Evolutionary conservation across 306 rosid species (phyloP).

Genomic region (Castanospermum australe): DNA sequence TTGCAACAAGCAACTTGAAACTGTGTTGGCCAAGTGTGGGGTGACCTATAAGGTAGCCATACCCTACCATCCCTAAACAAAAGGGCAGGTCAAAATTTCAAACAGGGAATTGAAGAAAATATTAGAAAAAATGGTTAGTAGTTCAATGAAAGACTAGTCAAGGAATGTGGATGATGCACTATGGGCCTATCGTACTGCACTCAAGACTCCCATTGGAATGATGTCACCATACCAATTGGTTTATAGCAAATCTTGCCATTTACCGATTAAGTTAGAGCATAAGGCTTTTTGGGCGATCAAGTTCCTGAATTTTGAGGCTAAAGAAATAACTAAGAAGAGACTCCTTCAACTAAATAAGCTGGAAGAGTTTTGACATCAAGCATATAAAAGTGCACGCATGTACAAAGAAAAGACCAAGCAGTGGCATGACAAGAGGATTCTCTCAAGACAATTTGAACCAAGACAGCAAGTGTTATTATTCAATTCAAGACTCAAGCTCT

Average conservation of each 20-base stretch:
- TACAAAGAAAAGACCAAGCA: not conserved
- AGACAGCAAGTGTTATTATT: not conserved
- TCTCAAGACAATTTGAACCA: not conserved
- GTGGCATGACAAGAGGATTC: not conserved
- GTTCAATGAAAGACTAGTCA: too few relatives aligned
- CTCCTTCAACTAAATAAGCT: not conserved
- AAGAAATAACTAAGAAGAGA: too few relatives aligned
- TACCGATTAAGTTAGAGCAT: not conserved
- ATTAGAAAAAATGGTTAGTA: not conserved
- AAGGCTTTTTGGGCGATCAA: not conserved
- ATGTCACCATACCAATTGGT: not conserved
- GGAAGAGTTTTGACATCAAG: not conserved
- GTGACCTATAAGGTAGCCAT: not conserved
- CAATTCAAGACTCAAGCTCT: not conserved
- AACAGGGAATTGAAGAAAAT: not conserved
- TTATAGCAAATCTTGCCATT: not conserved
- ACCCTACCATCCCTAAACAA: not conserved
- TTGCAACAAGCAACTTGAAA: too few relatives aligned
- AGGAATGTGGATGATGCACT: not conserved
- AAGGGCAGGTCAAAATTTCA: not conserved
- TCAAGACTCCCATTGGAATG: not conserved
- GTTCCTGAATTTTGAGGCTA: not conserved
- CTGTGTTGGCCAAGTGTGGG: too few relatives aligned
- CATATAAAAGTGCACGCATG: not conserved
- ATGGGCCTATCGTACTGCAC: not conserved